Percentiles rank a stretch among this genome's conserved stretches.
phyloP scores from a whole-genome alignment of 2,329 filamentous ascomycete genomes.

The Fusarium verrucosum region DNA sequence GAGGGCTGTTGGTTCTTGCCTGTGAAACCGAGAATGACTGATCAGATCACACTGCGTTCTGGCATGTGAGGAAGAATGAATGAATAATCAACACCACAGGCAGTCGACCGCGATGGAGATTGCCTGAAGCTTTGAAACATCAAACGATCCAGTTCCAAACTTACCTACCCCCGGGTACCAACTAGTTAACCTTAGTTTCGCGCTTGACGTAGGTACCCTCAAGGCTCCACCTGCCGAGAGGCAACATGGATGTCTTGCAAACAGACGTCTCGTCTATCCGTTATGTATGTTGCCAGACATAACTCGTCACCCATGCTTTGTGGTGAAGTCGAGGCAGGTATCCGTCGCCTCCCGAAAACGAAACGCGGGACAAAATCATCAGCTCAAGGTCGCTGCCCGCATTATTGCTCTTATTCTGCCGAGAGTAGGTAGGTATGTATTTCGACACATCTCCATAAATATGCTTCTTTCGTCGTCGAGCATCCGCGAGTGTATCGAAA shows the following conservation, averaged over 20 bases:
- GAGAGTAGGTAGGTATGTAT: too few relatives aligned
- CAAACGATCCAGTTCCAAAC: constrained; percentile 9
- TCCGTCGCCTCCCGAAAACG: constrained; percentile 12
- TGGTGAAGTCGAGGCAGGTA: constrained; percentile 20
- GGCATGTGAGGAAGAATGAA: constrained; percentile 4
- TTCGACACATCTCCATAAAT: neutral
- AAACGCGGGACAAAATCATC: neutral
- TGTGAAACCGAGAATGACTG: constrained; percentile 29
- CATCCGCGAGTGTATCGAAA: neutral
- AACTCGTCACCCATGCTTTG: constrained; percentile 10
- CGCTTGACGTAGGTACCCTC: constrained; percentile 16
- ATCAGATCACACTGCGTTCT: constrained; percentile 31
- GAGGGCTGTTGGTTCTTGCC: constrained; percentile 19
- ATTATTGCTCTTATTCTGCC: neutral
- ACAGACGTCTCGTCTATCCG: neutral
- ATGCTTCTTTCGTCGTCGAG: neutral
- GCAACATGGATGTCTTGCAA: constrained; percentile 5
- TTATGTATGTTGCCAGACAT: neutral
- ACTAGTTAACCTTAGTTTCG: too few relatives aligned
- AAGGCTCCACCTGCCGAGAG: constrained; percentile 18
- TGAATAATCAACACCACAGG: constrained; percentile 7
- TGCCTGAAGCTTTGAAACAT: constrained; percentile 5
- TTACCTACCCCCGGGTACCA: too few relatives aligned
- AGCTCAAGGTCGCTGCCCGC: neutral
- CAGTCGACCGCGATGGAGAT: constrained; percentile 15